These are phyloP conservation scores for Kockovaella imperatae DNA, from an alignment of 768 basidiomycete species.

Conservation along the genomic window DNA sequence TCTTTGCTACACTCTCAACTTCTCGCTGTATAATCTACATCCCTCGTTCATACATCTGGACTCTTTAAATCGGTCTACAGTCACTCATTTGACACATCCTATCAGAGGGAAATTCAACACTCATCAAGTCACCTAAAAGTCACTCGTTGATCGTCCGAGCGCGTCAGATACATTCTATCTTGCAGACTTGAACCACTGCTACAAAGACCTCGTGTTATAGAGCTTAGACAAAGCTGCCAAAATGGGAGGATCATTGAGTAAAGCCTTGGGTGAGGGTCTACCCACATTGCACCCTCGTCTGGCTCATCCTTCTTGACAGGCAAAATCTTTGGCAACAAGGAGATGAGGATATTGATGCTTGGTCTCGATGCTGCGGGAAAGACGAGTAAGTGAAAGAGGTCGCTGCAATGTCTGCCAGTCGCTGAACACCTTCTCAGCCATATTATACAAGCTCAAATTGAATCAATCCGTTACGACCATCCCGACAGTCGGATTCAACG, in stretches of 20 bases:
- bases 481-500: slow-evolving; percentile 98
- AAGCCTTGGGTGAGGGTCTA: slow-evolving; percentile 37
- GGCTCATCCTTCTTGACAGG: slow-evolving; percentile 48
- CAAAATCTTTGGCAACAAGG: slow-evolving; percentile 95
- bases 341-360: slow-evolving; percentile 95
- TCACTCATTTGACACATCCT: not conserved
- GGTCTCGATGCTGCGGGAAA: slow-evolving; percentile 97
- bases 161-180: too few species aligned
- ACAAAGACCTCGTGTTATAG: too few species aligned
- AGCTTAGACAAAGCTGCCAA: not conserved
- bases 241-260: slow-evolving; percentile 42
- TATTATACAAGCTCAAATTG: slow-evolving; percentile 96
- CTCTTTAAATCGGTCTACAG: not conserved
- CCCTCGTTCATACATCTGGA: not conserved
- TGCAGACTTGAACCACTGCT: too few species aligned
- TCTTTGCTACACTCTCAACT: slow-evolving; percentile 1
- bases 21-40: slow-evolving; percentile 1
- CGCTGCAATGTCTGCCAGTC: not conserved
- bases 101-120: too few species aligned
- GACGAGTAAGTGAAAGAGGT: slow-evolving; percentile 64
- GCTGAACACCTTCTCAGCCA: slow-evolving; percentile 54
- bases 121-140: too few species aligned
- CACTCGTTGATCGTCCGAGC: too few species aligned
- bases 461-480: slow-evolving; percentile 99
- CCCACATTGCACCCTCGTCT: not conserved